Conservation (phyloP, 768 basidiomycete genomes). For the Strobilomyces confusus region DNA sequence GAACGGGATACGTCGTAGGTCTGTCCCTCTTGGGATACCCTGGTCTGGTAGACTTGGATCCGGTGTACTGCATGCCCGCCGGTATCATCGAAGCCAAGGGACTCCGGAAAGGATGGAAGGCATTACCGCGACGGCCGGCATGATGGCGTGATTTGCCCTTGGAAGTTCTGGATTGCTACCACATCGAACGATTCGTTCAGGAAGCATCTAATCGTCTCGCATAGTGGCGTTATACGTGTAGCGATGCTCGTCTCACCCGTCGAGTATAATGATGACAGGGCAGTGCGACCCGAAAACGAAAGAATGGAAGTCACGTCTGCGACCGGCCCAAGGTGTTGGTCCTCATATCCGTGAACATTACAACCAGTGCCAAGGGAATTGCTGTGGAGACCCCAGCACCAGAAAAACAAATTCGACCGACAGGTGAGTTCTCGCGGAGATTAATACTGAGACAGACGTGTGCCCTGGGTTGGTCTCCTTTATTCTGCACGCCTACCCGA, state of each 20-base stretch:
- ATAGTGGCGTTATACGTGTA: not conserved
- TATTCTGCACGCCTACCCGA: not conserved
- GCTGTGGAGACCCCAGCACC: constrained; percentile 2
- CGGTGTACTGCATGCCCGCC: constrained; percentile 95
- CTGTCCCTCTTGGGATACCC: constrained; percentile 88
- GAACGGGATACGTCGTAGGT: constrained; percentile 36
- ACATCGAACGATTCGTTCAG: constrained; percentile 4
- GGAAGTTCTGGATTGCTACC: not conserved
- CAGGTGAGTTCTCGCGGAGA: not conserved
- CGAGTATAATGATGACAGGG: constrained; percentile 5
- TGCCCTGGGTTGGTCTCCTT: not conserved
- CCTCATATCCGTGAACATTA: constrained; percentile 2
- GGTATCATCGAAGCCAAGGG: constrained; percentile 64
- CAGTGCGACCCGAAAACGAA: constrained; percentile 6
- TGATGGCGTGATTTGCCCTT: constrained; percentile 10
- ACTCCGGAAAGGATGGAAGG: constrained; percentile 49
- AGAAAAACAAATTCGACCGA: constrained; percentile 1
- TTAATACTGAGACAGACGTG: constrained; percentile 1
- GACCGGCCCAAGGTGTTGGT: not conserved
- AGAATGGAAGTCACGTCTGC: constrained; percentile 16
- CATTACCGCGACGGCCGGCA: constrained; percentile 25
- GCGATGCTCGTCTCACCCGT: constrained; percentile 1
- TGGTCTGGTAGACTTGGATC: constrained; percentile 80
- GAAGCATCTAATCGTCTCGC: not conserved
- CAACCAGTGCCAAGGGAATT: constrained; percentile 9